phyloP scores from a whole-genome alignment of 352 stramenopile genomes.

The Phytophthora pluvialis region DNA sequence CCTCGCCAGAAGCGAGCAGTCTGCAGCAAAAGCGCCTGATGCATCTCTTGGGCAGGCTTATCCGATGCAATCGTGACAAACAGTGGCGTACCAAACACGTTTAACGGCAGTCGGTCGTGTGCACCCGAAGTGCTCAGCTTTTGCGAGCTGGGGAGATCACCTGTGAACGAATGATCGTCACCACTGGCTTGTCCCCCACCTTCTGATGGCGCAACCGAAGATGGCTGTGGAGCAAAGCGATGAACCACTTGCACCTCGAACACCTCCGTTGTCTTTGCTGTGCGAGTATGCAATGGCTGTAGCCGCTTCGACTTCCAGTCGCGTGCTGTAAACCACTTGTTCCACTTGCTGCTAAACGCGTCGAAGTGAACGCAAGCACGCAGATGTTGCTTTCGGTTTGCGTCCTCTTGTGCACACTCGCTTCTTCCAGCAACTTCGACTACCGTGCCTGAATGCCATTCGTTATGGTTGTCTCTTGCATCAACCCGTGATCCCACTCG shows the following conservation, averaged over 20 bases:
- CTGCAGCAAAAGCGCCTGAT: conserved; percentile 70
- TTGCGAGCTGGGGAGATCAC: conserved; percentile 25
- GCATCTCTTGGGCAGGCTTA: conserved; percentile 65
- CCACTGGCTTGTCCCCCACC: conserved; percentile 27
- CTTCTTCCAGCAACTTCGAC: conserved; percentile 42
- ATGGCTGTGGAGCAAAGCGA: conserved; percentile 34
- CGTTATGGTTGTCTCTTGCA: conserved; percentile 55
- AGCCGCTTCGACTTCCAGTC: conserved; percentile 71
- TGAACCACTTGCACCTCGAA: conserved; percentile 85
- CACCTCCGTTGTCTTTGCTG: conserved; percentile 55
- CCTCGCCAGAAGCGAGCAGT: conserved; percentile 58
- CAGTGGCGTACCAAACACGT: conserved; percentile 71
- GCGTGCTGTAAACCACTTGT: conserved; percentile 66
- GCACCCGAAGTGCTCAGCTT: conserved; percentile 17
- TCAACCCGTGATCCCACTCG: conserved; percentile 65
- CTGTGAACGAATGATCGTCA: conserved; percentile 20
- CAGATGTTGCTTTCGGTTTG: conserved; percentile 5
- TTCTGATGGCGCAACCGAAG: conserved; percentile 7
- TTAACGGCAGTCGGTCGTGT: conserved; percentile 30
- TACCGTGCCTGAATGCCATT: conserved; percentile 69
- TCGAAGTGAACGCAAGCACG: conserved; percentile 76
- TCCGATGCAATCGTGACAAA: conserved; percentile 82
- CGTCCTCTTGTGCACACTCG: conserved; percentile 9
- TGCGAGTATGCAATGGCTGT: conserved; percentile 47
- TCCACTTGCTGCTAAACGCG: conserved; percentile 71